Evolutionary conservation across 306 rosid genomes (phyloP), one percentile per base, ranked within the genome.

Genomic region (Mimosa bimucronata): DNA sequence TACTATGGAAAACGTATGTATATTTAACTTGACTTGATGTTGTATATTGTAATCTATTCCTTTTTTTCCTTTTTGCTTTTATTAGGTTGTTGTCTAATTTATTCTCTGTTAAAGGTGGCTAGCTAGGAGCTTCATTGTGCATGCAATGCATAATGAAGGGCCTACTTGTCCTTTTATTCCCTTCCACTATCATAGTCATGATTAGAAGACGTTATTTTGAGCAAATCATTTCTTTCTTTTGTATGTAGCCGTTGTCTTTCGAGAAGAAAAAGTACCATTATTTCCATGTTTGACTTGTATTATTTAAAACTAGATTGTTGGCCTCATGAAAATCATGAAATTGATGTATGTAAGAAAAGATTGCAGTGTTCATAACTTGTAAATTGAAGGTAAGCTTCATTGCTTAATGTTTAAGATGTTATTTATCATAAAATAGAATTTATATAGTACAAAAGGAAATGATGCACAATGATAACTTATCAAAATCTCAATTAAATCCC

Each of bases 1-100:
- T 58, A 83, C 80, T 79, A 71, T 48, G 82, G 52, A 75, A 58
- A 84, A 77, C 66, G 75, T 70, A 75, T 90, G 88, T 88, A 86
- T 82, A 88, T 81, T 74, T 80, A 46, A 76, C 82, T 74, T 52
- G 41, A 28, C 67, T 73, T 81, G 80, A 21, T 84, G 73, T 74
- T 78, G 76, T 84, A 72, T 75, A 78, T 57, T 90, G 79, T 61
- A 82, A 75, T 81, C 44, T 79, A 38, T 77, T 66, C 28, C 58
- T 3, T 1, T 40, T 18, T 45, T 18, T 7, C 1, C 7, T 19
- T 7, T n/a, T 53, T n/a, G 60, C 60, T 53, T 53, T 53, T 7
- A 53, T 7, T n/a, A n/a, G 18, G 11, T 53, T n/a, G 26, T 23
- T 7, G 26, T 53, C 60, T 7, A 8, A n/a, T 46, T 46, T 46